A percentile compares a stretch with the other conserved stretches of the same genome.
These are phyloP conservation scores for Silene uniflora DNA, from an alignment of 148 eudicot genomes.

Conservation along the genomic window DNA sequence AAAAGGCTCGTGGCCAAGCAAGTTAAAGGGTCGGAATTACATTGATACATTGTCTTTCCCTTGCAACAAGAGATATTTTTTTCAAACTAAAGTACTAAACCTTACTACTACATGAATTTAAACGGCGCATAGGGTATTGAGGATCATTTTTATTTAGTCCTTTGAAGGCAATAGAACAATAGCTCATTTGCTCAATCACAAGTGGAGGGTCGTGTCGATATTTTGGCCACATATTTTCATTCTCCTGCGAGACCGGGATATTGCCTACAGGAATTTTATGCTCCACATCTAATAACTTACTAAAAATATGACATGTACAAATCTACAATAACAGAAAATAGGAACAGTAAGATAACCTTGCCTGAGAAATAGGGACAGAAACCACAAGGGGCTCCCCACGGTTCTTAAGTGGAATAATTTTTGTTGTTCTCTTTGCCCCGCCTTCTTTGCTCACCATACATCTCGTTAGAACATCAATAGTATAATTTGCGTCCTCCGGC, in stretches of 20 bases:
- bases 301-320: neutral
- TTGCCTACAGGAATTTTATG: neutral
- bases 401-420: slow-evolving; percentile 68
- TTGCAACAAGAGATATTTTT: no score
- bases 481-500: slow-evolving; percentile 81
- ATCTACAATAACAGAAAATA: neutral
- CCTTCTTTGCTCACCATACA: slow-evolving; percentile 64
- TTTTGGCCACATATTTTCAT: neutral
- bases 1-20: neutral
- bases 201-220: neutral
- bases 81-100: no score
- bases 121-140: neutral
- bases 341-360: slow-evolving; percentile 26
- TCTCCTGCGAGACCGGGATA: neutral
- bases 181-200: neutral
- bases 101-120: neutral
- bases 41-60: no score
- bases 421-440: slow-evolving; percentile 51
- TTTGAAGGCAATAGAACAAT: neutral
- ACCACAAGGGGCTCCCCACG: slow-evolving; percentile 84
- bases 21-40: neutral
- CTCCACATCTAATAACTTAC: neutral
- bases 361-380: slow-evolving; percentile 87
- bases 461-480: slow-evolving; percentile 79
- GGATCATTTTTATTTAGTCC: neutral